Evolutionary conservation across 768 basidiomycete species (phyloP), one percentile per base, ranked within the genome.

Genomic region (Hebeloma cylindrosporum): DNA sequence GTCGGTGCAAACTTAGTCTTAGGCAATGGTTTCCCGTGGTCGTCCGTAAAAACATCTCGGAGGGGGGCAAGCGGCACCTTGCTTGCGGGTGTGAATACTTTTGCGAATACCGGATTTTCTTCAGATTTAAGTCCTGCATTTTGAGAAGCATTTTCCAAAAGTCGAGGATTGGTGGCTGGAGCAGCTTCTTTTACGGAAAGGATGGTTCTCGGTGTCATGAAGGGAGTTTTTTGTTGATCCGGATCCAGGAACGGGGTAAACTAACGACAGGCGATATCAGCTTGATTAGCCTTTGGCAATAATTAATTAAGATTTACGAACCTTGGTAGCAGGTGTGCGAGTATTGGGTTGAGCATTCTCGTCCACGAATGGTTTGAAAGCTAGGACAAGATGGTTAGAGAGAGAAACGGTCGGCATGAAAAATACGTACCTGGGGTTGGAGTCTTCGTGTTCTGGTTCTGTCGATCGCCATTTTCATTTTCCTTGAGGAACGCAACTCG

Each of bases 361-460:
- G 40, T 87, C 87, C 1, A 80, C 70, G 54, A 82, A 88, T 6
- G 88, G 85, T 47, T 75, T 77, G 63, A 89, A 87, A 22, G 72
- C 81, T 78, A n/a, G 50, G 9, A 30, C 22, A 42, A 53, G 36
- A 41, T 26, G 21, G 39, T 53, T 45, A 54, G 53, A 16, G 34
- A 57, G 13, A 32, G 20, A 34, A 30, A 34, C 13, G 36, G 25
- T 35, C 7, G 4, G 32, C 56, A 28, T 21, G 20, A 45, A 7
- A 44, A 26, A 39, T 28, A 20, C 9, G 29, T 35, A 70, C 65
- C 55, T 53, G 66, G 47, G 25, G 67, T 63, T 14, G 73, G 69
- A 3, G 70, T 72, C 52, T 69, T 74, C 2, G 60, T 46, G 39
- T 58, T 60, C 65, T 63, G 62, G 39, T 58, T 60, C 65, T 63